phyloP scores from a whole-genome alignment of 2,329 filamentous ascomycete genomes.

The Xylariales sp. region DNA sequence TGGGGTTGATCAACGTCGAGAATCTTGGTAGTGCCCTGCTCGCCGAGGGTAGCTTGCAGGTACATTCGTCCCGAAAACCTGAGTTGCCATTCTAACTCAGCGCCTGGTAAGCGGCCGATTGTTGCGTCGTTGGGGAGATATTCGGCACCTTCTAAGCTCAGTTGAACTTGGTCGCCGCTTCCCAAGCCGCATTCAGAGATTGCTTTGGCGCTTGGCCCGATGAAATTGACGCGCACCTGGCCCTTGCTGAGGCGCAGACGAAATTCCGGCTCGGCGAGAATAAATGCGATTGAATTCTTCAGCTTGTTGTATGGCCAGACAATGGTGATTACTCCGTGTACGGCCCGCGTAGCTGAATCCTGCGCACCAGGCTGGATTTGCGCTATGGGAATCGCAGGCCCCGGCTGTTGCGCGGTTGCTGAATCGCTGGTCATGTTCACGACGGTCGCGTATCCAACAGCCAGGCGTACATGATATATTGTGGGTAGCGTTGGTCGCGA shows the following conservation, averaged over 20 bases:
- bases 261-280: constrained; percentile 81
- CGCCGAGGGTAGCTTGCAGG: constrained; percentile 42
- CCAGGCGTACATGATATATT: no score
- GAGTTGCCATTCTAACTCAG: constrained; percentile 55
- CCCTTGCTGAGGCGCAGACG: constrained; percentile 72
- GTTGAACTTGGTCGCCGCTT: constrained; percentile 70
- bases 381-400: constrained; percentile 45
- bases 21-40: constrained; percentile 40
- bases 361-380: constrained; percentile 46
- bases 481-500: no score
- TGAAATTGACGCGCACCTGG: constrained; percentile 76
- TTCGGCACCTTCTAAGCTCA: constrained; percentile 64
- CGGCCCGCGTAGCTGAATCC: constrained; percentile 33
- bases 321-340: constrained; percentile 75
- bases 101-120: constrained; percentile 42
- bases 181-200: constrained; percentile 64
- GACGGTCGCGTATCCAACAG: neutral
- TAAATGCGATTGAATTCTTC: constrained; percentile 67
- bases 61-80: constrained; percentile 47
- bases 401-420: constrained; percentile 12
- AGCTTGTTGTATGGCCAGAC: constrained; percentile 89
- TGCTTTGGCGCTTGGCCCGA: constrained; percentile 63
- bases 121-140: constrained; percentile 55
- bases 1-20: constrained; percentile 50
- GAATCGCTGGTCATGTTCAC: constrained; percentile 9